phyloP scores from a whole-genome alignment of 495 filamentous ascomycete species.

The Penicillium pulvis region DNA sequence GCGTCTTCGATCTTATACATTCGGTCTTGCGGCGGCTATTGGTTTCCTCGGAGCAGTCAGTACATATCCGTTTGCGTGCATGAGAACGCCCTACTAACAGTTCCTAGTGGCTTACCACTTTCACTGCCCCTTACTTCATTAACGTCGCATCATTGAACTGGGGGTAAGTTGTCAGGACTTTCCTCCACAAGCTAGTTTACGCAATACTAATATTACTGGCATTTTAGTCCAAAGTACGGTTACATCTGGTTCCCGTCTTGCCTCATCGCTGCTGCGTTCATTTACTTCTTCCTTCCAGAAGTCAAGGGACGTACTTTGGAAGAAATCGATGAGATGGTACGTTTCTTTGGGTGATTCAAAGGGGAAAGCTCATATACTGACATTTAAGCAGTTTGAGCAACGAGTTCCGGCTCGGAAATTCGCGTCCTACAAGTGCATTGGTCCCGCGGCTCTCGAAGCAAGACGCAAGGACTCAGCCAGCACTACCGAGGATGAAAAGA shows the following conservation, averaged over 20 bases:
- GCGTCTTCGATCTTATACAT: slow-evolving; percentile 53
- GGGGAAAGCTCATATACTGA: background rate
- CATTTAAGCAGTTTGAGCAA: slow-evolving; percentile 19
- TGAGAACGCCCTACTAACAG: background rate
- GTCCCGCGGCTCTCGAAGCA: slow-evolving; percentile 8
- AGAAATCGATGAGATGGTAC: slow-evolving; percentile 26
- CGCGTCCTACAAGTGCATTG: slow-evolving; percentile 21
- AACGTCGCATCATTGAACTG: slow-evolving; percentile 58
- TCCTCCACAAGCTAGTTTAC: background rate
- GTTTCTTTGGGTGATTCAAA: background rate
- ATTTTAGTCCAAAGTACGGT: slow-evolving; percentile 55
- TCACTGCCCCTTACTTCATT: slow-evolving; percentile 67
- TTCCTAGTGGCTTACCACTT: slow-evolving; percentile 55
- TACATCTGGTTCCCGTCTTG: slow-evolving; percentile 50
- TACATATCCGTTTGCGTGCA: background rate
- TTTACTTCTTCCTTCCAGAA: slow-evolving; percentile 48
- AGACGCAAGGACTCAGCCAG: slow-evolving; percentile 2
- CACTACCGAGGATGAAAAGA: background rate
- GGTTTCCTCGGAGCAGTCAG: slow-evolving; percentile 40
- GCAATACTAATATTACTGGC: background rate
- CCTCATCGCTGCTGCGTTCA: slow-evolving; percentile 35
- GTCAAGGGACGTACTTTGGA: slow-evolving; percentile 52
- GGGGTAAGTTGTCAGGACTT: slow-evolving; percentile 28
- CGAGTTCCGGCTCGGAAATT: slow-evolving; percentile 25
- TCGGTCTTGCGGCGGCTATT: slow-evolving; percentile 52